Evolutionary conservation across 176 grass and related monocot species (phyloP).

Genomic region (Carex myosuroides): DNA sequence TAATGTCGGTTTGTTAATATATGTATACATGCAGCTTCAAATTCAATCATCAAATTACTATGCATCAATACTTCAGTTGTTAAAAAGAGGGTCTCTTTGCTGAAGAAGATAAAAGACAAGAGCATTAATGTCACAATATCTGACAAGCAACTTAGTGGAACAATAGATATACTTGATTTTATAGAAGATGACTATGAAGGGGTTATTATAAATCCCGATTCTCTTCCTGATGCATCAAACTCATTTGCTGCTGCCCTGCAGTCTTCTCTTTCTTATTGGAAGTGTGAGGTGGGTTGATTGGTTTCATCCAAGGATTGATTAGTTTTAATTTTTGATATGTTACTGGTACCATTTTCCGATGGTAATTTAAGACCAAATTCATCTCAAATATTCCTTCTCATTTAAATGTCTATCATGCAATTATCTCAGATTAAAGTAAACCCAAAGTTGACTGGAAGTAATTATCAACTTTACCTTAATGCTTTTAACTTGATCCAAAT

Average conservation of each 20-base stretch:
- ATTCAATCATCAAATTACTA: slow-evolving; percentile 20
- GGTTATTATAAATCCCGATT: slow-evolving; percentile 36
- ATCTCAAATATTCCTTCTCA: background rate
- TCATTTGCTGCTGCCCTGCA: slow-evolving; percentile 44
- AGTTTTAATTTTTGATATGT: background rate
- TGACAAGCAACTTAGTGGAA: slow-evolving; percentile 26
- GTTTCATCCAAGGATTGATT: background rate
- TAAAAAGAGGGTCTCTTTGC: background rate
- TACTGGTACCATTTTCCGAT: background rate
- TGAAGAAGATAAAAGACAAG: slow-evolving; percentile 16
- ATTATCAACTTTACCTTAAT: background rate
- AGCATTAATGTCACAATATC: slow-evolving; percentile 26
- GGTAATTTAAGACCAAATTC: background rate
- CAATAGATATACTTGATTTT: slow-evolving; percentile 40
- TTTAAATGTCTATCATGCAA: background rate
- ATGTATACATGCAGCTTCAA: slow-evolving; percentile 20
- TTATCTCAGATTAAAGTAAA: background rate
- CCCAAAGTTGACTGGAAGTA: background rate
- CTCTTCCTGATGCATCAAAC: slow-evolving; percentile 41
- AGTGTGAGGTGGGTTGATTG: slow-evolving; percentile 25
- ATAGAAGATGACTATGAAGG: slow-evolving; percentile 63
- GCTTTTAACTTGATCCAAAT: background rate
- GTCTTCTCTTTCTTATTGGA: slow-evolving; percentile 52
- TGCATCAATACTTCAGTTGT: slow-evolving; percentile 27
- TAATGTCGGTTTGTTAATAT: background rate